Base-by-base conservation (phyloP, 305 asterid species). In the Fraxinus paxiana region DNA sequence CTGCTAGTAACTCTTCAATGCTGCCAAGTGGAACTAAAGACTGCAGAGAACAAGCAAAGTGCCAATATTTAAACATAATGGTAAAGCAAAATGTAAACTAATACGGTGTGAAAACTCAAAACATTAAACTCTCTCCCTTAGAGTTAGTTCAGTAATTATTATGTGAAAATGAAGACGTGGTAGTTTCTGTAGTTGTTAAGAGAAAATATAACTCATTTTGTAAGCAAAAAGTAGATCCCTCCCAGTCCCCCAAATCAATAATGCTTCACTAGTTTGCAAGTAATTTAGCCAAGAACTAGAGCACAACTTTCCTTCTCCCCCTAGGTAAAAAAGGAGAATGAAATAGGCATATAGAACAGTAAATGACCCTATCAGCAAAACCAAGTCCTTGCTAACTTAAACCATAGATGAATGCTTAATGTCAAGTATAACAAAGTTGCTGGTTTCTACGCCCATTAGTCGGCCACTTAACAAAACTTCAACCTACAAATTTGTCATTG, bases 21-120 rank as follows among this genome's bases (percentile, higher is more conserved):
- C 98, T 95, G 76, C 99, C 99, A 10, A 95, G 97, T 77, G 98
- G 99, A 77, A 95, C 99, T 81, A 95, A 89, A 35, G 98, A 89
- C 99, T 95, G 93, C 91, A 85, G 65, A 86, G 56, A 20, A 56
- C 81, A 73, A 79, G 38, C 77, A 77, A 61, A 34, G 54, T 65
- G 70, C 31, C 18, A 3, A 48, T 83, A 71, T 77, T 76, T 48
- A 74, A 15, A 59, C 20, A 78, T 38, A 46, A 46, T 48, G 24
- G 38, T 31, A 35, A n/a, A 82, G 33, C 43, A 79, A 41, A 63
- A 73, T 6, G 10, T 43, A 56, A 28, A 37, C 54, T 30, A n/a
- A 31, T 12, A 13, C 5, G 15, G 54, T 3, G 17, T 46, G 35
- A 79, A 41, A 79, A 28, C 67, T 33, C 22, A 34, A 51, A 74